These are phyloP conservation scores for Protomyces lactucae-debilis DNA, from an alignment of 1,139 yeast species.

Conservation along the genomic window DNA sequence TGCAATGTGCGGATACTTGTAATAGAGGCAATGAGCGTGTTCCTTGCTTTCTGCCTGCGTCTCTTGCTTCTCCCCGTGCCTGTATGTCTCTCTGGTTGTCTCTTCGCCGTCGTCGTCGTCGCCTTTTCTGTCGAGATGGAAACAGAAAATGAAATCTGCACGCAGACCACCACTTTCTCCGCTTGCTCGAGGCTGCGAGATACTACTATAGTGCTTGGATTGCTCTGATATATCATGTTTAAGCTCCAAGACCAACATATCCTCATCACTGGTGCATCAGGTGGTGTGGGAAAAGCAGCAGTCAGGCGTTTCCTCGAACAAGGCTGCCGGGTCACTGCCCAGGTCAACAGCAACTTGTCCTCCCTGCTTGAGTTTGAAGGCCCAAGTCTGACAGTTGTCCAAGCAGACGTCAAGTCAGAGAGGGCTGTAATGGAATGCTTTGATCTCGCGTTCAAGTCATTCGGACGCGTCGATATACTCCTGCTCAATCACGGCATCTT, in stretches of 20 bases:
- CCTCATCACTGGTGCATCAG: constrained; percentile 21
- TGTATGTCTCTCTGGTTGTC: no score
- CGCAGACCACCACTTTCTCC: not conserved
- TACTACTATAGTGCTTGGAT: not conserved
- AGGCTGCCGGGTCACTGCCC: constrained; percentile 19
- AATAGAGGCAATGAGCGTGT: no score
- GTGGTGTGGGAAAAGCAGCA: constrained; percentile 14
- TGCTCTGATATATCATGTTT: not conserved
- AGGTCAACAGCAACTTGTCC: constrained; percentile 14
- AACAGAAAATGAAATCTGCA: not conserved
- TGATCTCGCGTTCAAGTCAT: not conserved
- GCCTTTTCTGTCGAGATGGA: no score
- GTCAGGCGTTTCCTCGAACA: constrained; percentile 8
- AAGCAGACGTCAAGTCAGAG: constrained; percentile 9
- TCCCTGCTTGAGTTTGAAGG: constrained; percentile 6
- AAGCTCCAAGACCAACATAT: constrained; percentile 7
- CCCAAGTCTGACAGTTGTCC: constrained; percentile 7
- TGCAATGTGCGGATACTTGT: no score
- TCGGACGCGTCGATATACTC: constrained; percentile 8
- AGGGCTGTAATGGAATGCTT: constrained; percentile 3
- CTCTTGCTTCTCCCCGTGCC: no score
- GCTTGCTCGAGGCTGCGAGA: not conserved
- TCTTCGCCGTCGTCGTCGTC: no score
- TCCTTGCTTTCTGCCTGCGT: no score
- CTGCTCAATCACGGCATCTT: constrained; percentile 21